These are phyloP conservation scores for Fallopia convolvulus DNA, from an alignment of 148 eudicot genomes.

Conservation along the genomic window DNA sequence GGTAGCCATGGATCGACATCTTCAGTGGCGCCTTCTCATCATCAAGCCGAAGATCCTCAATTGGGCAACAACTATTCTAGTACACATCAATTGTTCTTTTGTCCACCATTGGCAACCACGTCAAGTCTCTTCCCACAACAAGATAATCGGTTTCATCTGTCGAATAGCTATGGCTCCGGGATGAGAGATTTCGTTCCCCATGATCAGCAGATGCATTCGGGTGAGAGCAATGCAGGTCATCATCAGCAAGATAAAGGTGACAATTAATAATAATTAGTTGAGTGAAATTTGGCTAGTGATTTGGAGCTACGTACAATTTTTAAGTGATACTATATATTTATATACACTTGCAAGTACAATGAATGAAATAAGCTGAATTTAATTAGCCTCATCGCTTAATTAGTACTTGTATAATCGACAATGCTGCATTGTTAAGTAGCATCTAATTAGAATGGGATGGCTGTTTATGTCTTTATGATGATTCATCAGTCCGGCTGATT, in stretches of 20 bases:
- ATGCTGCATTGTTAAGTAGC: neutral
- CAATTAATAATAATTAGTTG: neutral
- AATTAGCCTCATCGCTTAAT: neutral
- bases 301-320: neutral
- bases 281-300: neutral
- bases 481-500: neutral
- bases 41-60: neutral
- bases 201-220: neutral
- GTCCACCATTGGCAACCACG: constrained; percentile 28
- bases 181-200: neutral
- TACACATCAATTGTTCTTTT: constrained; percentile 27
- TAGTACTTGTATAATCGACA: neutral
- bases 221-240: neutral
- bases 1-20: neutral
- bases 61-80: neutral
- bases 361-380: neutral
- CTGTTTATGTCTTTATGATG: neutral
- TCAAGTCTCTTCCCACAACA: constrained; percentile 20
- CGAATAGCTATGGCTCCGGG: neutral
- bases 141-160: neutral
- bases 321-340: neutral
- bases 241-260: neutral
- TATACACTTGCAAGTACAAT: neutral
- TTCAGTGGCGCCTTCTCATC: neutral
- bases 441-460: neutral